Evolutionary conservation across 2,329 filamentous ascomycete genomes (phyloP), one percentile per base, ranked within the genome.

Genomic region (Fusarium transvaalense): DNA sequence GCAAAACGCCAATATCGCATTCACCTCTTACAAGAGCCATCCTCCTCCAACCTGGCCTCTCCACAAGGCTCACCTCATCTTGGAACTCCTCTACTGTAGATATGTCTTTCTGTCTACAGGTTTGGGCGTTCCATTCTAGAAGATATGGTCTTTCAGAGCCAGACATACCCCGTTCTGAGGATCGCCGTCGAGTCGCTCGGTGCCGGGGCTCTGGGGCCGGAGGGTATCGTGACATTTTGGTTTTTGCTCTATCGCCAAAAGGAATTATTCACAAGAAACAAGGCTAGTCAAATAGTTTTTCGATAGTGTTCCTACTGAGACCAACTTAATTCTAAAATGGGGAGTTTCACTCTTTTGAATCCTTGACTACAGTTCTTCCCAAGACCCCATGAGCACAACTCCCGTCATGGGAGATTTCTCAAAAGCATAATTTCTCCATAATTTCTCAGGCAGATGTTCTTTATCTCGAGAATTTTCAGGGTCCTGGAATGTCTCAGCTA

Each of bases 111-210:
- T 74, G 71, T 25, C 68, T 69, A 39, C 67, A 68, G 1, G 58
- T 68, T 27, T 75, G 66, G 3, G 42, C 57, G 9, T 58, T 71
- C 71, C 71, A 75, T 61, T 74, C 73, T n/a, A 75, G 27, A 6
- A 75, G 38, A 23, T 75, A 75, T 10, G 73, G 38, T 35, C 41
- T 46, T 5, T 43, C 58, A 38, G 54, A n/a, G 6, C 65, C 60
- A 42, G 42, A 34, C 17, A 57, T 52, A 35, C 47, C 69, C 54
- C 68, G 70, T 32, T 74, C 70, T 29, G 72, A 71, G 14, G 70
- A 73, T 8, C 68, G 55, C 31, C 70, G 55, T 12, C 60, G 65
- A 38, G 52, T 41, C 27, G 52, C 45, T 31, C 69, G 65, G 58
- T 62, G 65, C 51, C 70, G 68, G 51, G 69, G 52, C 32, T 71